Evolutionary conservation across 306 rosid species (phyloP), one percentile per base, ranked within the genome.

Genomic region (Sophora flavescens): DNA sequence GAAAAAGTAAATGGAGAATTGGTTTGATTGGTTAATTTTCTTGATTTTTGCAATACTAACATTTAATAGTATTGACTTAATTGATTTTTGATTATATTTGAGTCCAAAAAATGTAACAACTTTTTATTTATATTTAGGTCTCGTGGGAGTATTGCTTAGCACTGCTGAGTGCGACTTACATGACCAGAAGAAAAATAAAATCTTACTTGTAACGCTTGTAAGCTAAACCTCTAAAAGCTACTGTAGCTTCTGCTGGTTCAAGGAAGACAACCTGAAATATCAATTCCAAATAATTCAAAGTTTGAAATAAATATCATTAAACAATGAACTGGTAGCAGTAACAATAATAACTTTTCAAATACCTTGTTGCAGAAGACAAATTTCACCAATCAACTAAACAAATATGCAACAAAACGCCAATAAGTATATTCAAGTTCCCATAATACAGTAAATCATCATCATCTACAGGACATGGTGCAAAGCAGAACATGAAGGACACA

Each of bases 181-280:
- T 15, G 44, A 48, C 51, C 26, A 48, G 66, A 53, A 77, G 70
- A 77, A 64, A 81, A 80, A 57, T 12, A 63, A 71, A 44, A 82
- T 77, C 89, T 89, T 82, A 92, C 97, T 84, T 92, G 83, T 85
- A 94, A 39, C 91, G 91, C 87, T 88, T 94, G 87, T 92, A 94
- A 13, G 91, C 88, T 79, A 94, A 88, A 78, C 93, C 95, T 87
- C 85, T 89, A 83, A 87, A 87, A 54, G 98, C 97, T 56, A 88
- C 88, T 56, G 89, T 88, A 75, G 98, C 96, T 61, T 83, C 96
- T 13, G 90, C 86, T 51, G 97, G 86, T 85, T 94, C 97, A 35
- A 94, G 89, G 81, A 89, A 94, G 39, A 94, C 88, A 85, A 88
- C 89, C 98, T 94, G 90, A 78, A 75, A 81, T 38, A 84, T 80